These are phyloP conservation scores for Protostelium mycophagum DNA, from an alignment of 78 protist species.

Conservation along the genomic window DNA sequence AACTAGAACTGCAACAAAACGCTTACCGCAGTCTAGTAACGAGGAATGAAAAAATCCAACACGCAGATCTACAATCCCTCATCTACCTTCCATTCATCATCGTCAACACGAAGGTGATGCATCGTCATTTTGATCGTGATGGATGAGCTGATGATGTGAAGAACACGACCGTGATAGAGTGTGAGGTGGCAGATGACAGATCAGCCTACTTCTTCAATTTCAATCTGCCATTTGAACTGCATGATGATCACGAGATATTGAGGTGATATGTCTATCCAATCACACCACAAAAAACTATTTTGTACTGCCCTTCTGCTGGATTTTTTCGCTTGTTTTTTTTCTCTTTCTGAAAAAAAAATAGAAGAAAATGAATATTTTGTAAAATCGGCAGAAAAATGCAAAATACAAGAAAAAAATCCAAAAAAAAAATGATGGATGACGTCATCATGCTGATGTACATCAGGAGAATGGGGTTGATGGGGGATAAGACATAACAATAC, in stretches of 20 bases:
- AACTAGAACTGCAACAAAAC: conserved; percentile 13
- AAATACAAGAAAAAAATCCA: too few relatives aligned
- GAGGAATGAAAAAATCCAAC: conserved; percentile 6
- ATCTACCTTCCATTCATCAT: conserved; percentile 77
- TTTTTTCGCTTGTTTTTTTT: neutral
- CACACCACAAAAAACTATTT: neutral
- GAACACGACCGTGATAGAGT: conserved; percentile 68
- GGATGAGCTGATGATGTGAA: too few relatives aligned
- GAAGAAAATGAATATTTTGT: too few relatives aligned
- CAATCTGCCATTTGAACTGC: conserved; percentile 72
- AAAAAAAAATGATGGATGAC: too few relatives aligned
- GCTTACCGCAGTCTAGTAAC: conserved; percentile 9
- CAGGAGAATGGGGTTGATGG: too few relatives aligned
- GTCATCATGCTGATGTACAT: too few relatives aligned
- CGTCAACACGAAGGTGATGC: conserved; percentile 72
- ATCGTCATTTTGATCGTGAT: too few relatives aligned
- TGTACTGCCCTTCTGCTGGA: neutral
- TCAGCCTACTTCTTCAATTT: conserved; percentile 75
- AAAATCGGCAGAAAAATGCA: neutral
- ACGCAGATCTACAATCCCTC: neutral
- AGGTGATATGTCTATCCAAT: neutral
- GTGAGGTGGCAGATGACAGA: conserved; percentile 76
- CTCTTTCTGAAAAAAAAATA: too few relatives aligned
- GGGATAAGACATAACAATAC: too few relatives aligned
- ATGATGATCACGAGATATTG: conserved; percentile 72